Percentiles rank a stretch among this genome's conserved stretches.
Conservation (phyloP, 257 asterid genomes). For the Ophiorrhiza pumila region DNA sequence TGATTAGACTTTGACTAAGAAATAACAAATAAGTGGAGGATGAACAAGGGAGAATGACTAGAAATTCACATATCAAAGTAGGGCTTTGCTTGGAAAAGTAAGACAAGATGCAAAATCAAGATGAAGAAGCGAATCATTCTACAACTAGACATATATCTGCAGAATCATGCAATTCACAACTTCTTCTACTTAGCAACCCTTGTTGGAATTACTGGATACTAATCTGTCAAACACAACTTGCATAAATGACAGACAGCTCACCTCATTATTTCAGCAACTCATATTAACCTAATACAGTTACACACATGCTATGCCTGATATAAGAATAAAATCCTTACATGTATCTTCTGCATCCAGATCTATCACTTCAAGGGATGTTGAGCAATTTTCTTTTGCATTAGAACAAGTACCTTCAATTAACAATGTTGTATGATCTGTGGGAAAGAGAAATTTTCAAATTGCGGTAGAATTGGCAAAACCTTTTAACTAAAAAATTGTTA, state of each 20-base stretch:
- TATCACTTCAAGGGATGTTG: conserved; percentile 6
- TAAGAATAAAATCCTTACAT: background rate
- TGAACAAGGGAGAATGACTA: background rate
- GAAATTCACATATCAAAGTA: background rate
- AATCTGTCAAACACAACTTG: background rate
- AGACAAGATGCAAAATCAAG: background rate
- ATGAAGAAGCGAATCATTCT: background rate
- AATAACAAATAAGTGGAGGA: too few relatives aligned
- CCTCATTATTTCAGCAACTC: background rate
- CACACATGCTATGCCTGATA: background rate
- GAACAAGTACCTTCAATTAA: background rate
- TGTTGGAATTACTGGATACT: background rate
- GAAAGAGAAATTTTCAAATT: too few relatives aligned
- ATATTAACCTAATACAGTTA: background rate
- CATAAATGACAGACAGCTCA: too few relatives aligned
- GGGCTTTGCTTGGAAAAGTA: background rate
- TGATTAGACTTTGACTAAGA: background rate
- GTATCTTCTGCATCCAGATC: background rate
- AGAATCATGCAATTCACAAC: background rate
- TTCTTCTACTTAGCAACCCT: background rate
- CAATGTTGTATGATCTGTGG: background rate
- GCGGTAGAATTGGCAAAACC: too few relatives aligned
- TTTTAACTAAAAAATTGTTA: too few relatives aligned
- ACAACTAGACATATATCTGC: background rate
- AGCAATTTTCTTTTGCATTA: background rate